Conservation (phyloP, 108 stramenopile genomes). For the Pseudonitzschia multiseries region DNA sequence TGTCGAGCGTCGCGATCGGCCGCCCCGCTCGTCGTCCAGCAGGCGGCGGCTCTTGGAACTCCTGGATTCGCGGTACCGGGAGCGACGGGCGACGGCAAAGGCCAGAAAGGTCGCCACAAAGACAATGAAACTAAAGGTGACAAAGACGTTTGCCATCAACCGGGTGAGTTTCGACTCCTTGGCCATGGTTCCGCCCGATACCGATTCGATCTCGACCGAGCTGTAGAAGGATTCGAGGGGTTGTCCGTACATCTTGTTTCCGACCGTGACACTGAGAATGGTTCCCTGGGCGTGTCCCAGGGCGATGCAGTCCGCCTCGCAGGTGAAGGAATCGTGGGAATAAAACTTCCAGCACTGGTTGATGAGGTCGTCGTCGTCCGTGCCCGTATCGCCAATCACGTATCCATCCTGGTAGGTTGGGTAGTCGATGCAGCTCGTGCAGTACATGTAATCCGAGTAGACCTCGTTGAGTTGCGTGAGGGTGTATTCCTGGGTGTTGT, state of each 20-base stretch:
- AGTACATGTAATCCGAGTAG: conserved; percentile 69
- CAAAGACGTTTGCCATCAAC: conserved; percentile 70
- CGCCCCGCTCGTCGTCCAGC: conserved; percentile 57
- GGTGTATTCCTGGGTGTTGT: conserved; percentile 77
- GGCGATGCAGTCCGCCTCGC: conserved; percentile 72
- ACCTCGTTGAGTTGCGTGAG: conserved; percentile 74
- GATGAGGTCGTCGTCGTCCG: conserved; percentile 87
- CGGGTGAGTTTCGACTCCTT: conserved; percentile 54
- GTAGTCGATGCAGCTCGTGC: conserved; percentile 86
- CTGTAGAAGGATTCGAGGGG: conserved; percentile 41
- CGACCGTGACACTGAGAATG: conserved; percentile 52
- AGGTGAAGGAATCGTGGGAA: conserved; percentile 76
- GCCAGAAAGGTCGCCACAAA: conserved; percentile 86
- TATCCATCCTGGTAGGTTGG: conserved; percentile 90
- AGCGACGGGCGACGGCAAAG: conserved; percentile 82
- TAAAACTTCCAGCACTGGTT: conserved; percentile 93
- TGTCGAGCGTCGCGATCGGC: conserved; percentile 35
- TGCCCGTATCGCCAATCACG: conserved; percentile 80
- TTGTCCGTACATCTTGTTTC: conserved; percentile 59
- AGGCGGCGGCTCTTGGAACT: conserved; percentile 55
- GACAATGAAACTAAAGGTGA: conserved; percentile 68
- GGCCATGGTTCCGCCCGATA: not conserved
- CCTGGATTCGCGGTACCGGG: conserved; percentile 63
- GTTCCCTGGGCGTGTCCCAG: conserved; percentile 74
- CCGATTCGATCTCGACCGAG: conserved; percentile 13